phyloP scores from a whole-genome alignment of 192 early-diverging fungal genomes.

The Entomortierella parvispora region DNA sequence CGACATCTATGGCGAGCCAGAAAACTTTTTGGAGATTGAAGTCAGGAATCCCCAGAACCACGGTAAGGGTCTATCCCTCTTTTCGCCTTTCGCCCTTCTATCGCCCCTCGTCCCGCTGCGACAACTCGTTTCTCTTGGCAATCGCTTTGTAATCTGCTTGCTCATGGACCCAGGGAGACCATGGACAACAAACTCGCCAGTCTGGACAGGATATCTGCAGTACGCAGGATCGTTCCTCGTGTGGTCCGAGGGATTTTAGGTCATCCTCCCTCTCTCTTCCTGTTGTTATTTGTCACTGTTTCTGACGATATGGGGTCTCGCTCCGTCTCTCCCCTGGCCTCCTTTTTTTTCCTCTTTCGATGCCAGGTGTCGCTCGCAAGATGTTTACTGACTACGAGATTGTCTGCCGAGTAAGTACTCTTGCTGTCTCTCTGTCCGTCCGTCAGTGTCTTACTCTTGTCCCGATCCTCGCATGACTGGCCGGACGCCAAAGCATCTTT shows the following conservation, averaged over 20 bases:
- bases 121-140: too few relatives aligned
- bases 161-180: too few relatives aligned
- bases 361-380: conserved; percentile 72
- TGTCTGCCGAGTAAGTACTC: conserved; percentile 79
- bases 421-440: conserved; percentile 2
- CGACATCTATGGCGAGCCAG: conserved; percentile 88
- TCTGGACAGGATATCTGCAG: too few relatives aligned
- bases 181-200: too few relatives aligned
- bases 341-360: conserved; percentile 6
- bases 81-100: too few relatives aligned
- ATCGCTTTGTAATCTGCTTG: neutral
- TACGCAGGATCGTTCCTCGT: too few relatives aligned
- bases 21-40: conserved; percentile 98
- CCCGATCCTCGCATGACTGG: too few relatives aligned
- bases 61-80: too few relatives aligned
- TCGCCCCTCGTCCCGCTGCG: too few relatives aligned
- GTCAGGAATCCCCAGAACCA: conserved; percentile 90
- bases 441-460: too few relatives aligned
- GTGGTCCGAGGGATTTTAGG: too few relatives aligned
- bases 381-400: conserved; percentile 98
- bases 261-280: neutral
- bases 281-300: conserved; percentile 9
- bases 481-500: too few relatives aligned
- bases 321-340: neutral
- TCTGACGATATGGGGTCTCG: neutral